phyloP scores from a whole-genome alignment of 495 filamentous ascomycete species.

The Chaetomidium leptoderma region DNA sequence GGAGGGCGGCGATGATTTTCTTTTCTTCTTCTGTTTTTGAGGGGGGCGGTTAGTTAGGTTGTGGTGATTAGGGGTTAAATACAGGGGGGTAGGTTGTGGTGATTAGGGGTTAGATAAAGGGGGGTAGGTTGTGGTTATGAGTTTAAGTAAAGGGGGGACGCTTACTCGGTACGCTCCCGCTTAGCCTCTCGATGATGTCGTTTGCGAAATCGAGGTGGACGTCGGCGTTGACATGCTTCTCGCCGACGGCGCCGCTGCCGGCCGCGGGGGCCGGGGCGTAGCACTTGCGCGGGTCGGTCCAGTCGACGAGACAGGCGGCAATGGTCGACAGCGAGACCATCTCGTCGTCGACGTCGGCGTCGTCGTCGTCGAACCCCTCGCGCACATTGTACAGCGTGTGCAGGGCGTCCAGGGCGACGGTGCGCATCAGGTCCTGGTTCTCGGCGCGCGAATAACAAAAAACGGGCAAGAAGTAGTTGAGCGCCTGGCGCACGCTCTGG shows the following conservation, averaged over 20 bases:
- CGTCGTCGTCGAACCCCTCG: conserved; percentile 68
- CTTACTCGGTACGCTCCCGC: conserved; percentile 57
- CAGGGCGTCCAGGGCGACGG: conserved; percentile 63
- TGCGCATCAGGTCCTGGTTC: conserved; percentile 75
- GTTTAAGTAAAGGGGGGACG: conserved; percentile 24
- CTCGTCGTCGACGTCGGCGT: conserved; percentile 72
- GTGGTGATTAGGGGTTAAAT: background rate
- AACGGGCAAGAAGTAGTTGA: conserved; percentile 94
- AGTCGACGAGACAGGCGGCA: conserved; percentile 79
- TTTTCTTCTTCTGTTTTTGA: conserved; percentile 69
- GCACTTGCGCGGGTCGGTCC: conserved; percentile 91
- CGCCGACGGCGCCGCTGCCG: conserved; percentile 34
- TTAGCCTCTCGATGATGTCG: conserved; percentile 56
- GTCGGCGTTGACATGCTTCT: conserved; percentile 59
- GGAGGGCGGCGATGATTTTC: conserved; percentile 70
- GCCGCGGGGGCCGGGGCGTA: conserved; percentile 63
- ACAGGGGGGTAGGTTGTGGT: conserved; percentile 19
- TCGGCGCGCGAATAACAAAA: conserved; percentile 79
- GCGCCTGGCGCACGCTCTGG: conserved; percentile 78
- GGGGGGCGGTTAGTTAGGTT: conserved; percentile 19
- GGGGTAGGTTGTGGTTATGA: conserved; percentile 29
- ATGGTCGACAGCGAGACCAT: conserved; percentile 75
- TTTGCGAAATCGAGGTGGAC: conserved; percentile 64
- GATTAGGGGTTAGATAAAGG: conserved; percentile 19
- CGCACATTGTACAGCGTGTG: conserved; percentile 62